Base-by-base conservation (phyloP, 139 green algal species). In the Astrephomene gubernaculifera region DNA sequence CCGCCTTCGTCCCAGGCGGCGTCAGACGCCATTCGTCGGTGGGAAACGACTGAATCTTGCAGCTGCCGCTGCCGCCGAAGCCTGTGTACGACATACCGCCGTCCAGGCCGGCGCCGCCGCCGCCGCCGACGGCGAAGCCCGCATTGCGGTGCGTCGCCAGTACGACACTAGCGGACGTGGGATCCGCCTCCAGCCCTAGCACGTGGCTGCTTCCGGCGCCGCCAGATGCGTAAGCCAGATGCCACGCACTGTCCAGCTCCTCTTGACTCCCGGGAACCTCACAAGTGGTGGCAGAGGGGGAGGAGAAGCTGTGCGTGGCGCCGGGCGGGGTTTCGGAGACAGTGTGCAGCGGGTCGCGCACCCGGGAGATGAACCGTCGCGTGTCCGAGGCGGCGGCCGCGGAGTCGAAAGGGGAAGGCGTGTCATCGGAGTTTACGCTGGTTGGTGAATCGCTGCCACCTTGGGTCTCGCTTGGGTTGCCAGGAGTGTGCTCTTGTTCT, bases 11-110 rank as follows among this genome's bases (percentile, higher is more conserved):
- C 38, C n/a, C n/a, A n/a, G 38, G 8, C 38, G 68, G 38, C 36
- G 68, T 36, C 12, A 75, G 38, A 8, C 22, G 68, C 68, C 68
- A 75, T 33, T 75, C 68, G 38, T 75, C 68, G 0, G 68, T 75
- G 6, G 68, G 68, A 12, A 75, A 75, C 17, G 68, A 75, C 68
- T 75, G 38, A 8, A 75, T 33, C 21, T 36, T 24, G 38, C 38
- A 54, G 38, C 68, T 75, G 68, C 68, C 41, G 36, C 38, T 24
- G 36, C 17, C 39, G 38, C 39, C 68, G 17, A 24, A 21, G 61
- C n/a, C n/a, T n/a, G n/a, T n/a, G n/a, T n/a, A n/a, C n/a, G n/a
- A n/a, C n/a, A n/a, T n/a, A n/a, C n/a, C n/a, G n/a, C n/a, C n/a
- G n/a, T n/a, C n/a, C n/a, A n/a, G n/a, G n/a, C n/a, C n/a, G n/a